Percentiles rank a stretch among this genome's conserved stretches.
These are phyloP conservation scores for Cercospora nicotianae DNA, from an alignment of 2,329 filamentous ascomycete species.

Conservation along the genomic window DNA sequence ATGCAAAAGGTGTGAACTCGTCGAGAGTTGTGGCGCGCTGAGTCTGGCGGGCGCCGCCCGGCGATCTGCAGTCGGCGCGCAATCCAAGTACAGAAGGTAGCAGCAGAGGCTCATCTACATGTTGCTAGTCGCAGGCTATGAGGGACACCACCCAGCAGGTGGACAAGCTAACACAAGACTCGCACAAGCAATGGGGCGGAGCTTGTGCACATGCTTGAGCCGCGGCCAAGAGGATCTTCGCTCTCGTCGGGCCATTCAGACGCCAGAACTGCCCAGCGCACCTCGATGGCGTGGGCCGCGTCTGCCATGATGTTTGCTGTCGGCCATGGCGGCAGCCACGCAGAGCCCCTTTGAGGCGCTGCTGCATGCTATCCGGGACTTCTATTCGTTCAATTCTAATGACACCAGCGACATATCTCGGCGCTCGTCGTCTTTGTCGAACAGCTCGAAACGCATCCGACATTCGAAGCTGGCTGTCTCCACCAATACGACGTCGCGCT, in stretches of 20 bases:
- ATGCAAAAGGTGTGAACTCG: background rate
- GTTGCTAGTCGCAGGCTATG: background rate
- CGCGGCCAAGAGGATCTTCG: constrained; percentile 11
- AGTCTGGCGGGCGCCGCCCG: background rate
- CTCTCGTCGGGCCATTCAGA: constrained; percentile 1
- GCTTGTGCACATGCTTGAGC: constrained; percentile 22
- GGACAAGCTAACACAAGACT: constrained; percentile 17
- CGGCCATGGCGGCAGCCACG: background rate
- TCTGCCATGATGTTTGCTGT: constrained; percentile 7
- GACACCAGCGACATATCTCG: constrained; percentile 10
- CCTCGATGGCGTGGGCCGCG: background rate
- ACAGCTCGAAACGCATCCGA: constrained; percentile 23
- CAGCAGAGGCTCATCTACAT: constrained; percentile 6
- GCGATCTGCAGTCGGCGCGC: constrained; percentile 3
- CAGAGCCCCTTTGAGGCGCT: background rate
- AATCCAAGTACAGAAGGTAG: background rate
- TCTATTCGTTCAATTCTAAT: constrained; percentile 18
- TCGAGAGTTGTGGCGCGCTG: background rate
- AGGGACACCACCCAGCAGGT: background rate
- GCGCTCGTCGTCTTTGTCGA: background rate
- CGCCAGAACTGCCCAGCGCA: constrained; percentile 1
- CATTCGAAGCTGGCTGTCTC: constrained; percentile 10
- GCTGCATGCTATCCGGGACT: background rate
- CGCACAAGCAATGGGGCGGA: constrained; percentile 9
- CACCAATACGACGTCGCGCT: constrained; percentile 18